Conservation (phyloP, 1,139 yeast genomes). For the Yamadazyma atlantica region DNA sequence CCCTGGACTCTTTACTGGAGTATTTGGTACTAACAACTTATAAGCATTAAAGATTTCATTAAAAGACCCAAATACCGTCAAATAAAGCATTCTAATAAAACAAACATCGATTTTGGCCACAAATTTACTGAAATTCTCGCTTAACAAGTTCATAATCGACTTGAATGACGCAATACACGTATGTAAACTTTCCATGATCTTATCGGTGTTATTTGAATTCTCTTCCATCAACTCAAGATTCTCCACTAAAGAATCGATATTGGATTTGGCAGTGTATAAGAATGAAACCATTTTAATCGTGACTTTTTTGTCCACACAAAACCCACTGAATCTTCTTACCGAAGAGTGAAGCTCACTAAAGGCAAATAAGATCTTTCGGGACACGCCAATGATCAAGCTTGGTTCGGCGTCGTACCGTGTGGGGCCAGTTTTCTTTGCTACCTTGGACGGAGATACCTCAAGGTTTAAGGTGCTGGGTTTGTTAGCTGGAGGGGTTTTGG, state of each 20-base stretch:
- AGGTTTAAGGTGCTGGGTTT: conserved; percentile 3
- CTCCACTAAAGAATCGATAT: conserved; percentile 60
- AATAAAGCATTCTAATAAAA: conserved; percentile 69
- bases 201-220: conserved; percentile 28
- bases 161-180: conserved; percentile 48
- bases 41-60: conserved; percentile 77
- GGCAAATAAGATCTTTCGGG: conserved; percentile 57
- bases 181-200: conserved; percentile 30
- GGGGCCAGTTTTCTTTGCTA: conserved; percentile 1
- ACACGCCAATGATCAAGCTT: conserved; percentile 43
- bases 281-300: conserved; percentile 58
- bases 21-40: conserved; percentile 46
- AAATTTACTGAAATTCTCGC: conserved; percentile 47
- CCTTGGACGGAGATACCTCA: conserved; percentile 13
- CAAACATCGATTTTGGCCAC: conserved; percentile 63
- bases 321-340: conserved; percentile 62
- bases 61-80: conserved; percentile 71
- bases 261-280: conserved; percentile 55
- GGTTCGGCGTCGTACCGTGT: conserved; percentile 8
- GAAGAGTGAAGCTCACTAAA: conserved; percentile 73
- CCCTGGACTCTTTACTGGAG: conserved; percentile 7
- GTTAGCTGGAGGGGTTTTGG: conserved; percentile 8
- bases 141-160: conserved; percentile 48
- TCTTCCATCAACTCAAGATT: conserved; percentile 58
- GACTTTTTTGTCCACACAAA: conserved; percentile 63